Evolutionary conservation across 768 basidiomycete species (phyloP), one percentile per base, ranked within the genome.

Genomic region (Rossbeevera mucosa): DNA sequence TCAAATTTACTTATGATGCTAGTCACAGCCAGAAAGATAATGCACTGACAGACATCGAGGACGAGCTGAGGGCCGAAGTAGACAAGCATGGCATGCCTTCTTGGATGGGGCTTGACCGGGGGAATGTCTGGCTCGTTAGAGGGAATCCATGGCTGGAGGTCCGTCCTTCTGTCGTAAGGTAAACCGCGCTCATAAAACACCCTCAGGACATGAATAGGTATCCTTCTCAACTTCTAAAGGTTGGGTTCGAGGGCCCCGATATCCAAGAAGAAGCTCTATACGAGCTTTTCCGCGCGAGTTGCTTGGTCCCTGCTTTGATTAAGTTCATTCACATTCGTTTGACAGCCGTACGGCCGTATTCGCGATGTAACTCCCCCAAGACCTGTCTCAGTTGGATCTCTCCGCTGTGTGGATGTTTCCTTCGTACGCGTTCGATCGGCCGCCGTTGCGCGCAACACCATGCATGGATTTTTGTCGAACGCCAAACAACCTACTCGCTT

Each of bases 201-300:
- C 3, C 5, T 47, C 56, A 94, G 89, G 95, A 98, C 58, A 83
- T 97, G 81, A 76, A 84, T 52, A 77, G 89, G 48, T 95, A 83
- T 65, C 85, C 92, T 0, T 86, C 88, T 18, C 72, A 76, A 3
- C 75, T 86, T 8, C 63, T 97, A 47, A 80, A 81, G 53, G 80
- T 95, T n/a, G 71, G 80, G 6, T 97, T 95, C 59, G 89, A 95
- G 28, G 95, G 95, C 0, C 86, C 91, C 1, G 94, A 96, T 63
- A 72, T 94, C 2, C 77, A 80, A 25, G 91, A 94, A 61, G 89
- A 94, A 67, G 65, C 75, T 0, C 71, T 95, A 0, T 97, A 92
- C 63, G 74, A 84, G 24, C 69, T 91, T 21, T 81, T 93, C 53
- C 78, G 93, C 45, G 91, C 90, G 69, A 57, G 83, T 69, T 14